Percentiles rank a stretch among this genome's conserved stretches.
These are phyloP conservation scores for Suillus occidentalis DNA, from an alignment of 768 basidiomycete genomes.

Conservation along the genomic window DNA sequence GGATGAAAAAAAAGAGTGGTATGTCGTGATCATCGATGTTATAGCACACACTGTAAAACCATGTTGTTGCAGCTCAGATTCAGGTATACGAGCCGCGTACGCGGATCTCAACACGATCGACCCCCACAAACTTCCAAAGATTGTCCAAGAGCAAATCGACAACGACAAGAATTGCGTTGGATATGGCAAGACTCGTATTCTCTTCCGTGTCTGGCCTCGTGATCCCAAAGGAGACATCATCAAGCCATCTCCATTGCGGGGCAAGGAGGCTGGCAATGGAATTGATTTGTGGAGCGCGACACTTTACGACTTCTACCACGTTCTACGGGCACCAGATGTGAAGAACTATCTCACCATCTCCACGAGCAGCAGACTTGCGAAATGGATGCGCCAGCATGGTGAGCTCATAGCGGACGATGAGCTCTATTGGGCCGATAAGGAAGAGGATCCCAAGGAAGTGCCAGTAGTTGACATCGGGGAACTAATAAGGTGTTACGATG, in stretches of 20 bases:
- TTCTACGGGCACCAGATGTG: constrained; percentile 9
- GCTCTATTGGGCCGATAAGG: constrained; percentile 22
- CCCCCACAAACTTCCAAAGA: constrained; percentile 1
- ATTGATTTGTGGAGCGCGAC: constrained; percentile 27
- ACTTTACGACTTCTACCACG: constrained; percentile 25
- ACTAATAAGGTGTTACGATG: constrained; percentile 15
- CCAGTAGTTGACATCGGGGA: constrained; percentile 17
- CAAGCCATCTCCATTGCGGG: not conserved
- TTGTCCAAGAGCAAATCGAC: not conserved
- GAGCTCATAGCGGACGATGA: constrained; percentile 19
- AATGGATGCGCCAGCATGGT: constrained; percentile 11
- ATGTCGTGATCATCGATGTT: not conserved
- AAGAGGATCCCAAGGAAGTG: constrained; percentile 20
- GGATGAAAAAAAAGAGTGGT: not conserved
- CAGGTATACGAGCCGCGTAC: not conserved
- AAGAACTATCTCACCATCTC: constrained; percentile 2
- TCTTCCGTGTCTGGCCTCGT: constrained; percentile 29
- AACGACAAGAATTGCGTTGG: not conserved
- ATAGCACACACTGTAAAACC: not conserved
- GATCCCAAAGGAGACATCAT: constrained; percentile 17
- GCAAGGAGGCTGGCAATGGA: constrained; percentile 21
- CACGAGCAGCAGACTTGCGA: constrained; percentile 21
- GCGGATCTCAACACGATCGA: not conserved
- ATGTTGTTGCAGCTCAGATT: not conserved
- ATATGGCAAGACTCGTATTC: constrained; percentile 15